phyloP scores from a whole-genome alignment of 2,329 filamentous ascomycete species.

The Phaeosphaeriaceae sp. region DNA sequence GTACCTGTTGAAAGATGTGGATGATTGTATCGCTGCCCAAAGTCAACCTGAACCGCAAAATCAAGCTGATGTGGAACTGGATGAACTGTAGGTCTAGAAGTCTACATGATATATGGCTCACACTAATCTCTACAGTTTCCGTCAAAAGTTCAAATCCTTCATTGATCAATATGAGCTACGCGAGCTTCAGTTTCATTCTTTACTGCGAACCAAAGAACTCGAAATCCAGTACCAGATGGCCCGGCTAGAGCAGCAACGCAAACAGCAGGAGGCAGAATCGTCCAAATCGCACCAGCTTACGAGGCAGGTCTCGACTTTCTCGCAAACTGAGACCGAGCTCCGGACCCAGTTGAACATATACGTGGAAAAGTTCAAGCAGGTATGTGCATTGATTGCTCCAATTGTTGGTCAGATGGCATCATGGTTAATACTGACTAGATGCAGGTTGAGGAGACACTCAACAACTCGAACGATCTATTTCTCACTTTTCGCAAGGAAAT shows the following conservation, averaged over 20 bases:
- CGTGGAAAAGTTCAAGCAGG: slow-evolving; percentile 99
- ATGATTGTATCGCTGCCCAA: slow-evolving; percentile 87
- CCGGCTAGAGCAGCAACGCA: slow-evolving; percentile 87
- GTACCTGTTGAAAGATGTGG: slow-evolving; percentile 79
- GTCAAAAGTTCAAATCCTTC: slow-evolving; percentile 90
- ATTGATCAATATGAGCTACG: slow-evolving; percentile 96
- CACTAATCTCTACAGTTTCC: slow-evolving; percentile 51
- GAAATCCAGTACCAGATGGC: slow-evolving; percentile 93
- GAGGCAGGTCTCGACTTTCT: slow-evolving; percentile 91
- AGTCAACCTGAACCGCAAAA: slow-evolving; percentile 76
- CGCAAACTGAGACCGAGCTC: slow-evolving; percentile 92
- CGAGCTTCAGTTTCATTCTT: slow-evolving; percentile 90
- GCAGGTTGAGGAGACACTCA: slow-evolving; percentile 97
- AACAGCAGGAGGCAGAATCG: slow-evolving; percentile 82
- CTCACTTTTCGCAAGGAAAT: slow-evolving; percentile 97
- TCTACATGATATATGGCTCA: not conserved
- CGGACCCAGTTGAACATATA: slow-evolving; percentile 97
- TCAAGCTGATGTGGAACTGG: slow-evolving; percentile 85
- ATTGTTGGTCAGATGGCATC: slow-evolving; percentile 36
- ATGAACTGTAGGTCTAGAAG: slow-evolving; percentile 74
- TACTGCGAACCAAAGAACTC: slow-evolving; percentile 92
- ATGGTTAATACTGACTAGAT: slow-evolving; percentile 58
- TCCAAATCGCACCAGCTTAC: slow-evolving; percentile 84
- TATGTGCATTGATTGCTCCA: slow-evolving; percentile 53
- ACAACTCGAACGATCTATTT: slow-evolving; percentile 97